phyloP scores from a whole-genome alignment of 192 early-diverging fungal genomes.

The Rhizophagus sp. region DNA sequence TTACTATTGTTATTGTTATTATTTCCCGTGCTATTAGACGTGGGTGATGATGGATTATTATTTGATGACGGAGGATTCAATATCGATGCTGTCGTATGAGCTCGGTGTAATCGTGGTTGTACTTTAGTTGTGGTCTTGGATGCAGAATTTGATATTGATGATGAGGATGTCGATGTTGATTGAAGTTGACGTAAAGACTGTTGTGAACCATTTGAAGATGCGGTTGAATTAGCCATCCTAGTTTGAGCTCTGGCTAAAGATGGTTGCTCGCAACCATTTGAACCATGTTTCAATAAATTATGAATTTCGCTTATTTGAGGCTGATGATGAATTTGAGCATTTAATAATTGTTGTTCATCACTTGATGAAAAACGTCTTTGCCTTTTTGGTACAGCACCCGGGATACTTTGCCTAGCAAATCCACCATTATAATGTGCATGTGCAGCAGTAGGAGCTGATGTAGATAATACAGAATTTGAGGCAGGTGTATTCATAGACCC shows the following conservation, averaged over 20 bases:
- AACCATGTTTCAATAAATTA: not conserved
- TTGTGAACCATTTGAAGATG: not conserved
- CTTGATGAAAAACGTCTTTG: conserved; percentile 41
- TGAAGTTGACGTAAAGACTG: not conserved
- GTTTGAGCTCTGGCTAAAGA: not conserved
- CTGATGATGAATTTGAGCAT: not conserved
- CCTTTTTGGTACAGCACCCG: conserved; percentile 34
- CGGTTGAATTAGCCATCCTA: not conserved
- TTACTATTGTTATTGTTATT: no score
- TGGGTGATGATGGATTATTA: not conserved
- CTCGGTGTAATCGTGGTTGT: not conserved
- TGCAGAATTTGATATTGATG: not conserved
- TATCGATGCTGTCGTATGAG: not conserved
- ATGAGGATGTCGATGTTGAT: not conserved
- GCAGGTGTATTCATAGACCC: not conserved
- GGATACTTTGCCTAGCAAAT: conserved; percentile 1
- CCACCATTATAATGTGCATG: not conserved
- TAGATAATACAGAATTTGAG: not conserved
- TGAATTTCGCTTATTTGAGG: not conserved
- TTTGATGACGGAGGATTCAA: not conserved
- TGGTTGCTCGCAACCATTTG: not conserved
- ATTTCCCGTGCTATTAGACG: no score
- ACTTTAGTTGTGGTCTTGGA: not conserved
- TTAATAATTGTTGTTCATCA: conserved; percentile 32
- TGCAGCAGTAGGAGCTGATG: not conserved